Evolutionary conservation across 1,139 yeast genomes (phyloP), one percentile per base, ranked within the genome.

Genomic region (Diutina rugosa): DNA sequence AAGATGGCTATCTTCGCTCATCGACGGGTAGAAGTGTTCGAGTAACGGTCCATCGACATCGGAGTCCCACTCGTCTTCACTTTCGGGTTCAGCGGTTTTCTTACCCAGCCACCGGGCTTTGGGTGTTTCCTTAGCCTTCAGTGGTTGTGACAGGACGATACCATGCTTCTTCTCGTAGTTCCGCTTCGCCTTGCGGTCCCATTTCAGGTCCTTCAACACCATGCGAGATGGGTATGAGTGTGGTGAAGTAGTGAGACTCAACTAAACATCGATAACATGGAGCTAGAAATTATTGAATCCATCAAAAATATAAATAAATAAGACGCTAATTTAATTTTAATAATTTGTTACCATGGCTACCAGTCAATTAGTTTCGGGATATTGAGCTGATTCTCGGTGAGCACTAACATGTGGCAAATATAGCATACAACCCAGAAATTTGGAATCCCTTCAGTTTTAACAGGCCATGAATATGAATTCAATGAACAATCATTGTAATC

Each of bases 101-200:
- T 28, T 32, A 1, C 41, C 30, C 18, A 29, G 8, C 53, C 53
- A 49, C 18, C 32, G 32, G 18, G 16, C 26, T 16, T 49, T 49
- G 7, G 53, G 53, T 3, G 46, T 44, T 8, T 44, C 26, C 16
- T 21, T 46, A n/a, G 51, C 18, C 7, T 12, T 28, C 4, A n/a
- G 12, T 3, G 44, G 44, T 3, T 6, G n/a, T 5, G 9, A 6
- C 12, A 21, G 44, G 26, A 12, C 18, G 16, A 51, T 51, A 9
- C 54, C 54, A 41, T 51, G 54, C 44, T 51, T 51, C 18, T 41
- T 38, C 32, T 51, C 46, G 35, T 38, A 51, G 32, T 51, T 38
- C 21, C 46, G 46, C 29, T 38, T 51, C 5, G 54, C 54, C 35
- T 51, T 51, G 10, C 46, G 46, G 32, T 51, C 54, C 54, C 54